Evolutionary conservation across 2,329 filamentous ascomycete species (phyloP).

Genomic region (Fusarium zealandicum): DNA sequence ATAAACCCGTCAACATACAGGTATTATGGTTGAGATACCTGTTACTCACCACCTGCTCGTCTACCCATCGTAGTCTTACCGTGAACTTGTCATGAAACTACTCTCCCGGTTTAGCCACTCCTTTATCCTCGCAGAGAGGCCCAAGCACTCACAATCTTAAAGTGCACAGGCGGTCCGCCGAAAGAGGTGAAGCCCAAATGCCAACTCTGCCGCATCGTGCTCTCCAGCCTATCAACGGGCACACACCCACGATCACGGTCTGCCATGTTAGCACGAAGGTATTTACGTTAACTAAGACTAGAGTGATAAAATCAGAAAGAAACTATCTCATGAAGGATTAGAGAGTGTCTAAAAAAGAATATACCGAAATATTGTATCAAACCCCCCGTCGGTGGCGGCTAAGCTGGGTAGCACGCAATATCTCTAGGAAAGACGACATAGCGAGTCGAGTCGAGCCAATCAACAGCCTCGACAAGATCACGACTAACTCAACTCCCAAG

Average conservation of each 20-base stretch:
- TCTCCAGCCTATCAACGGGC: conserved; percentile 10
- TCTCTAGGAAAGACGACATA: too few relatives aligned
- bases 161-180: conserved; percentile 25
- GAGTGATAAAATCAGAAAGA: too few relatives aligned
- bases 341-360: too few relatives aligned
- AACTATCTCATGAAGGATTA: too few relatives aligned
- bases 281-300: too few relatives aligned
- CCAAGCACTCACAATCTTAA: conserved; percentile 12
- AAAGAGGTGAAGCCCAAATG: conserved; percentile 44
- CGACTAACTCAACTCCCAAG: too few relatives aligned
- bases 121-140: not conserved
- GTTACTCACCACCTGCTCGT: conserved; percentile 66
- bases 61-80: conserved; percentile 67
- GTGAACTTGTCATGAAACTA: conserved; percentile 60
- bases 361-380: too few relatives aligned
- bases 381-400: too few relatives aligned
- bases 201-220: conserved; percentile 52
- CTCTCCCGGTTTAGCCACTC: not conserved
- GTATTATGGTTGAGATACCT: too few relatives aligned
- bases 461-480: too few relatives aligned
- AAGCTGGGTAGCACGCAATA: too few relatives aligned
- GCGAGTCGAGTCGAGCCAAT: too few relatives aligned
- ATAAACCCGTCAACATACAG: not conserved
- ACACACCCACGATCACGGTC: conserved; percentile 9
- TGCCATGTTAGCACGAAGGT: not conserved